Evolutionary conservation across 352 stramenopile species (phyloP).

Genomic region (Stephanocyclus meneghinianus): DNA sequence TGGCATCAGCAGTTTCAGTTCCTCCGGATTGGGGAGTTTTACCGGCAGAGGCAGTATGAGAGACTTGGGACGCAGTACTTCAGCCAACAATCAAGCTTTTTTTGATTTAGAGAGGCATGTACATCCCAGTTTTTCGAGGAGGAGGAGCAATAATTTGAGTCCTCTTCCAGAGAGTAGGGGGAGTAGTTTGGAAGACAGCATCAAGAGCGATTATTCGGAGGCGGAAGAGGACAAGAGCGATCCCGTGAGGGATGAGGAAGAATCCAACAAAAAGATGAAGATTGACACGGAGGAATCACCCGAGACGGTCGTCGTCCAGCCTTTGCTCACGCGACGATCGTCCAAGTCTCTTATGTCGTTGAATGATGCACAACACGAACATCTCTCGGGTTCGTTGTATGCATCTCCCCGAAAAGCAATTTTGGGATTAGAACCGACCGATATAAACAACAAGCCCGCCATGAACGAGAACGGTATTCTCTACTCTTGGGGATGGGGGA

Average conservation of each 20-base stretch:
- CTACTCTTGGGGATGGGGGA: slow-evolving; percentile 55
- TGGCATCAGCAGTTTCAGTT: slow-evolving; percentile 1
- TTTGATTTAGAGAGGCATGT: slow-evolving; percentile 45
- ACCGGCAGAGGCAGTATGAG: slow-evolving; percentile 24
- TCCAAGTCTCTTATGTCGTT: slow-evolving; percentile 13
- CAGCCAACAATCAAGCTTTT: background rate
- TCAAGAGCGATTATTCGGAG: slow-evolving; percentile 1
- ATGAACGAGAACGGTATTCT: slow-evolving; percentile 26
- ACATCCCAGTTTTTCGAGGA: slow-evolving; percentile 43
- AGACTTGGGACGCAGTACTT: slow-evolving; percentile 15
- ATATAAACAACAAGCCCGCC: background rate
- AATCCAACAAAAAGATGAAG: slow-evolving; percentile 13
- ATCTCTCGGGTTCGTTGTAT: slow-evolving; percentile 22
- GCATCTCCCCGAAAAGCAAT: slow-evolving; percentile 12
- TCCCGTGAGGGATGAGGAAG: background rate
- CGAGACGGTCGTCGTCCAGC: slow-evolving; percentile 12
- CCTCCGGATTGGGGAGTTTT: background rate
- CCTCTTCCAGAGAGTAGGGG: slow-evolving; percentile 7
- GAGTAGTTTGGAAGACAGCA: background rate
- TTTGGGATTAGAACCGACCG: background rate
- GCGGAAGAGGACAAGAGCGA: background rate
- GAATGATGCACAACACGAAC: slow-evolving; percentile 4
- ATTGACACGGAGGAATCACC: background rate
- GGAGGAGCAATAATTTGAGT: slow-evolving; percentile 6
- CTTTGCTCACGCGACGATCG: slow-evolving; percentile 5